Percentiles rank a stretch among this genome's conserved stretches.
phyloP scores from a whole-genome alignment of 768 basidiomycete species.

The Cubamyces lactineus region DNA sequence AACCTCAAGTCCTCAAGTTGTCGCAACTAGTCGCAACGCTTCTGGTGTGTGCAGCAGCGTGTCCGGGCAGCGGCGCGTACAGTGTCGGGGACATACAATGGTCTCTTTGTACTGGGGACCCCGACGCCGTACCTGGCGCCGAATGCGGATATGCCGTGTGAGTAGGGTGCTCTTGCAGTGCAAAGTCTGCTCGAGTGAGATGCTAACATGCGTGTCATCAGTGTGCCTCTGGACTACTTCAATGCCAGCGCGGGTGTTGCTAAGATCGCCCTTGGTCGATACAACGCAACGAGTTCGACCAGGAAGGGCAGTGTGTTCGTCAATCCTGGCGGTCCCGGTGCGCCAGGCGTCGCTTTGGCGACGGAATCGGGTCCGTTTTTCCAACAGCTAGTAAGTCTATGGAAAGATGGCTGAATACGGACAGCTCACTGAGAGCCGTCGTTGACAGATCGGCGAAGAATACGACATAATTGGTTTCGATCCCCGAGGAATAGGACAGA shows the following conservation, averaged over 20 bases:
- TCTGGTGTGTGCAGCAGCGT: too few species aligned
- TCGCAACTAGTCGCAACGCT: too few species aligned
- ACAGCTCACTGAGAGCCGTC: not conserved
- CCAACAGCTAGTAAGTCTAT: slow-evolving; percentile 20
- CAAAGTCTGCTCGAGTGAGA: not conserved
- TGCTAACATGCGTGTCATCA: slow-evolving; percentile 4
- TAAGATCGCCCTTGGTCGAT: slow-evolving; percentile 35
- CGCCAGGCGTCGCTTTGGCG: slow-evolving; percentile 25
- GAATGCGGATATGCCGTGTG: slow-evolving; percentile 33
- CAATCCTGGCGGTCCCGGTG: slow-evolving; percentile 40
- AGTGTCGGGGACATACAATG: slow-evolving; percentile 20
- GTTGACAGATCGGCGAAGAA: slow-evolving; percentile 29
- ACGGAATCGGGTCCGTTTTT: slow-evolving; percentile 11
- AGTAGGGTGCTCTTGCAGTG: not conserved
- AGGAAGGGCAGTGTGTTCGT: slow-evolving; percentile 37
- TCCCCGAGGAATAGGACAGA: slow-evolving; percentile 38
- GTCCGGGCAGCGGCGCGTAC: not conserved
- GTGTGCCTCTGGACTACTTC: slow-evolving; percentile 40
- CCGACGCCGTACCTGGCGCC: slow-evolving; percentile 14
- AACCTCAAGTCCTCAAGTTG: too few species aligned
- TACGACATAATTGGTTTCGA: slow-evolving; percentile 37
- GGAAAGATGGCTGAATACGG: too few species aligned
- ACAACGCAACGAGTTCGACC: slow-evolving; percentile 30
- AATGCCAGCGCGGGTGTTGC: slow-evolving; percentile 34
- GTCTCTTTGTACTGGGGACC: slow-evolving; percentile 12